Base-by-base conservation (phyloP, 2,329 filamentous ascomycete species). In the Claviceps citrina region DNA sequence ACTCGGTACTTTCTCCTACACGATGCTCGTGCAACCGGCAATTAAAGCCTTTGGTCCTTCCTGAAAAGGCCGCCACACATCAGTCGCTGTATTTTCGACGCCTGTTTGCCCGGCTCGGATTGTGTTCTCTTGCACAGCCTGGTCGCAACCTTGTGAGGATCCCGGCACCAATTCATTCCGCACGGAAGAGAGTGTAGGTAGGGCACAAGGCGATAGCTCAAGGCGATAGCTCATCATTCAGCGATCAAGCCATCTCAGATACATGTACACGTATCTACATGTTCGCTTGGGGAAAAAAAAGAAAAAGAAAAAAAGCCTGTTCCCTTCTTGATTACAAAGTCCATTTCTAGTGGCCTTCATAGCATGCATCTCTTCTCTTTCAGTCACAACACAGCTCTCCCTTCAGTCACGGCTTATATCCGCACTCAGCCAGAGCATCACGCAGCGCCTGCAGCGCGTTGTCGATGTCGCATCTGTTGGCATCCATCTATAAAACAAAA, bases 391-490 rank as follows among this genome's bases (percentile, higher is more conserved):
- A 22, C 27, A 13, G 10, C 28, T n/a, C 3, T 9, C 13, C 16
- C 8, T n/a, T 19, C n/a, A 24, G 7, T 38, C 28, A 52, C 47
- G 69, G 70, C 48, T 67, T 64, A 47, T 76, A 76, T 39, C 85
- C 84, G 41, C 76, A 80, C 61, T 93, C 87, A 1, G 66, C 58
- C 46, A 96, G 64, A 7, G 79, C 77, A 41, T 78, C 74, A 64
- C 81, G 78, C 50, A 98, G 62, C 33, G 84, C 82, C 50, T 77
- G 68, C 46, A 96, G 69, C 1, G 89, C 91, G 53, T 81, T 82
- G 47, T 93, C 83, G 51, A 96, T 76, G 57, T 98, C 85, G 39
- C 71, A 72, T 46, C 87, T 73, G 46, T 74, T 75, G 22, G 84
- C 73, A 55, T 95, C 84, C 53, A 79, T 84, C 64, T 78, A 40